A percentile compares a stretch with the other conserved stretches of the same genome.
Conservation (phyloP, 331 rosid genomes). For the Malus hybrid region DNA sequence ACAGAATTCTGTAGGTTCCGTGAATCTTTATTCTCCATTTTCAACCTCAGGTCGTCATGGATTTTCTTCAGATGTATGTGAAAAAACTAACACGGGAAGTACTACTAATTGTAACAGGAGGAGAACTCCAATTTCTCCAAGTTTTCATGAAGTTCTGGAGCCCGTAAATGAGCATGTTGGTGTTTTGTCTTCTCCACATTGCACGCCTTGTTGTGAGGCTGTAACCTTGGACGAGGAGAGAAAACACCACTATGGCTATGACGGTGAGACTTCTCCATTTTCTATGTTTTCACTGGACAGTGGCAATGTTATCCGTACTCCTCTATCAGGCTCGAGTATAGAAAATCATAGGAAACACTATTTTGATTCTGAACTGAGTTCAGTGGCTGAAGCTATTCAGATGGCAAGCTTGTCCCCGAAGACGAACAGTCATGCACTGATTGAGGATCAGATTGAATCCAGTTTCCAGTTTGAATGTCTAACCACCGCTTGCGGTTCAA, state of each 20-base stretch:
- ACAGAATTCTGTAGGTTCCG: slow-evolving; percentile 26
- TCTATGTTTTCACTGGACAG: slow-evolving; percentile 52
- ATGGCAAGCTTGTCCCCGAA: slow-evolving; percentile 29
- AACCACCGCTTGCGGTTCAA: slow-evolving; percentile 39
- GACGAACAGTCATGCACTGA: slow-evolving; percentile 17
- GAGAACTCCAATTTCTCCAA: slow-evolving; percentile 7
- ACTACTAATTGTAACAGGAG: too few species aligned
- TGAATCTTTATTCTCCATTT: slow-evolving; percentile 26
- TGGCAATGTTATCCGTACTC: slow-evolving; percentile 73
- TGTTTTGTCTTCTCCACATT: slow-evolving; percentile 26
- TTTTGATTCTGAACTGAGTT: slow-evolving; percentile 31
- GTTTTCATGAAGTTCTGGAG: slow-evolving; percentile 36
- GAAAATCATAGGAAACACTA: slow-evolving; percentile 25
- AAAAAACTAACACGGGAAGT: too few species aligned
- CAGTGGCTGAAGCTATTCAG: slow-evolving; percentile 27
- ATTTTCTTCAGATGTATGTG: background rate
- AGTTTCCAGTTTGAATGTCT: slow-evolving; percentile 73
- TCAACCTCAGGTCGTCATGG: slow-evolving; percentile 28
- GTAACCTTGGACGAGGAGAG: slow-evolving; percentile 22
- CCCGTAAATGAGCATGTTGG: slow-evolving; percentile 27
- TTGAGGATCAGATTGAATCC: slow-evolving; percentile 41
- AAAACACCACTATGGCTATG: slow-evolving; percentile 11
- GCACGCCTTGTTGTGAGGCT: slow-evolving; percentile 24
- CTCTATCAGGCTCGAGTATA: slow-evolving; percentile 51
- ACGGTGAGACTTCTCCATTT: slow-evolving; percentile 49